phyloP scores from a whole-genome alignment of 495 filamentous ascomycete species.

The Baudoinia panamericana region DNA sequence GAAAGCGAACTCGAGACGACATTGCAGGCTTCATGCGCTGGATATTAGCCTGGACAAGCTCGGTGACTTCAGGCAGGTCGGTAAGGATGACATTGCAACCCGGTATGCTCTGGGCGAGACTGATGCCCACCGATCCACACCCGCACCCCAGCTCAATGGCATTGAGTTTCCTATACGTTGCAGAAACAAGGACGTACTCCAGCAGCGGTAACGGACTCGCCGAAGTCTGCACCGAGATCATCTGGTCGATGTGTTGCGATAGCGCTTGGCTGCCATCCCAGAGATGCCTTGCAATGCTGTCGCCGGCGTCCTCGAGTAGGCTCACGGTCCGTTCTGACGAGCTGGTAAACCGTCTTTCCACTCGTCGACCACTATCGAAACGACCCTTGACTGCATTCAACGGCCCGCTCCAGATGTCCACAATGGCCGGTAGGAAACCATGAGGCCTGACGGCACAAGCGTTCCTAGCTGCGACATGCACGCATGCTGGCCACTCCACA shows the following conservation, averaged over 20 bases:
- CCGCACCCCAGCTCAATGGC: conserved; percentile 68
- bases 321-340: conserved; percentile 22
- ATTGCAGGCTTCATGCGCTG: conserved; percentile 32
- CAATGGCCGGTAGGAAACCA: conserved; percentile 33
- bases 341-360: conserved; percentile 40
- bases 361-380: conserved; percentile 33
- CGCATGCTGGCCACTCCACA: conserved; percentile 19
- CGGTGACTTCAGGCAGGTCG: conserved; percentile 66
- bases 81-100: conserved; percentile 55
- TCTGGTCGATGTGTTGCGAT: conserved; percentile 31
- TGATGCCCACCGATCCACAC: conserved; percentile 73
- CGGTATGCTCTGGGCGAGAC: conserved; percentile 46
- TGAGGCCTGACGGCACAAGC: conserved; percentile 1
- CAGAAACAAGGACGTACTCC: conserved; percentile 16
- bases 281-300: conserved; percentile 88
- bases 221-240: conserved; percentile 16
- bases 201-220: conserved; percentile 17
- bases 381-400: conserved; percentile 31
- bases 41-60: conserved; percentile 46
- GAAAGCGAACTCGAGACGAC: conserved; percentile 37
- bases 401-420: conserved; percentile 44
- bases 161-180: conserved; percentile 20
- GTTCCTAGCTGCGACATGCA: conserved; percentile 25
- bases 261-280: conserved; percentile 70
- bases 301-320: conserved; percentile 83